These are phyloP conservation scores for Stagonosporopsis vannaccii DNA, from an alignment of 2,329 filamentous ascomycete genomes.

Conservation along the genomic window DNA sequence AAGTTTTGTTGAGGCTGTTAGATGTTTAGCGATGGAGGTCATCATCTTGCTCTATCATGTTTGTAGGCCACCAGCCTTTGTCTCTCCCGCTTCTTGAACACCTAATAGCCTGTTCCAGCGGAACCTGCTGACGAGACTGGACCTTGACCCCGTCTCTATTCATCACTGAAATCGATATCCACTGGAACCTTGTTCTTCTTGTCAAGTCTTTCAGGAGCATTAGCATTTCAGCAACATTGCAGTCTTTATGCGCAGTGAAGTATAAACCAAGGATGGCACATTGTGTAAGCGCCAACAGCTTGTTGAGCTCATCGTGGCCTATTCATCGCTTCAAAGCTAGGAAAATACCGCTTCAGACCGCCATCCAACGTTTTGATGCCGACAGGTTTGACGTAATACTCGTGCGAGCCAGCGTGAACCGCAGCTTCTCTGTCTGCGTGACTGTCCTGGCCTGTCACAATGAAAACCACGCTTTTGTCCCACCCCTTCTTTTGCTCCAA, in stretches of 20 bases:
- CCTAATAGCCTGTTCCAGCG: too few species aligned
- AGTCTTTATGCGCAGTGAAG: background rate
- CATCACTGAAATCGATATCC: too few species aligned
- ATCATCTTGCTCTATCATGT: too few species aligned
- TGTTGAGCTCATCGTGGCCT: background rate
- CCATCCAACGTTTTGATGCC: background rate
- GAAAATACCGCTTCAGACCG: background rate
- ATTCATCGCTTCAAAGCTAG: background rate
- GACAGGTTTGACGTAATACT: slow-evolving; percentile 1
- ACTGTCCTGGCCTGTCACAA: slow-evolving; percentile 1
- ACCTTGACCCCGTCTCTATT: background rate
- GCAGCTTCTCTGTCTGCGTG: background rate
- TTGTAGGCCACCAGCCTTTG: too few species aligned
- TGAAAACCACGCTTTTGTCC: background rate
- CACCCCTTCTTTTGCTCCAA: background rate
- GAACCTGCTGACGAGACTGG: background rate
- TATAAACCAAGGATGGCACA: too few species aligned
- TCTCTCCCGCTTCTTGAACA: too few species aligned
- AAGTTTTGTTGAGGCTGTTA: too few species aligned
- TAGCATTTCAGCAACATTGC: background rate
- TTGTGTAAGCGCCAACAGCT: background rate
- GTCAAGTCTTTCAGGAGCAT: background rate
- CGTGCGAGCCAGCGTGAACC: background rate
- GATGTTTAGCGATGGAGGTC: too few species aligned
- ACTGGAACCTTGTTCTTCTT: background rate